phyloP scores from a whole-genome alignment of 805 yeast genomes.

The Ogataea methanolica region DNA sequence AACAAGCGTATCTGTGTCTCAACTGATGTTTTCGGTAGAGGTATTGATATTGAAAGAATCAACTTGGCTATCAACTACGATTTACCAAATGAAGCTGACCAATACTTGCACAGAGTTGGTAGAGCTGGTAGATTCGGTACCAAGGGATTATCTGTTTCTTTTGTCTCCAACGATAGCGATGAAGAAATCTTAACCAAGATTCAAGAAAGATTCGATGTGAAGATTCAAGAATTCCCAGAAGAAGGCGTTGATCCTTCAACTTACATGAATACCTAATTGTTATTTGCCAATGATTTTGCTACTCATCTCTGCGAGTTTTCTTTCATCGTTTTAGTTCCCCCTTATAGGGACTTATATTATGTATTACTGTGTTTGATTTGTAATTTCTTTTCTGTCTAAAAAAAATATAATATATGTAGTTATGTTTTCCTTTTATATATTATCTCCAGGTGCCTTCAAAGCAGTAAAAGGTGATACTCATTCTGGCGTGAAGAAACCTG shows the following conservation, averaged over 20 bases:
- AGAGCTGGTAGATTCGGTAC: slow-evolving; percentile 99
- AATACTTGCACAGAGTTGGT: slow-evolving; percentile 98
- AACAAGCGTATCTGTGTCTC: slow-evolving; percentile 98
- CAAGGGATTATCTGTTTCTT: slow-evolving; percentile 93
- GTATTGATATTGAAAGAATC: slow-evolving; percentile 98
- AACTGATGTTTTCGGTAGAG: slow-evolving; percentile 98
- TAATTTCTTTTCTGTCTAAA: background rate
- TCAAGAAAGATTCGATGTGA: slow-evolving; percentile 96
- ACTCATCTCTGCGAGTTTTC: background rate
- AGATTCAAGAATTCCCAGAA: slow-evolving; percentile 91
- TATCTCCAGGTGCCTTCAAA: no score
- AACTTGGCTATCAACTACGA: slow-evolving; percentile 97
- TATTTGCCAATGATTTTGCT: background rate
- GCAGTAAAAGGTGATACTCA: no score
- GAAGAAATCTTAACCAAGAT: slow-evolving; percentile 86
- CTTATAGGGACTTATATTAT: background rate
- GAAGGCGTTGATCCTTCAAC: slow-evolving; percentile 98
- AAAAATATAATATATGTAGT: background rate
- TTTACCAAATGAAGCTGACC: slow-evolving; percentile 94
- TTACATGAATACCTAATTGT: slow-evolving; percentile 79
- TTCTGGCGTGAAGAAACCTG: no score
- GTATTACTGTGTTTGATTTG: background rate
- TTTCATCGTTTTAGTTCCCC: background rate
- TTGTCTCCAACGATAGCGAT: slow-evolving; percentile 81
- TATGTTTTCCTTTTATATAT: background rate